Conservation (phyloP, 2,329 filamentous ascomycete genomes). For the Aspergillus piperis region DNA sequence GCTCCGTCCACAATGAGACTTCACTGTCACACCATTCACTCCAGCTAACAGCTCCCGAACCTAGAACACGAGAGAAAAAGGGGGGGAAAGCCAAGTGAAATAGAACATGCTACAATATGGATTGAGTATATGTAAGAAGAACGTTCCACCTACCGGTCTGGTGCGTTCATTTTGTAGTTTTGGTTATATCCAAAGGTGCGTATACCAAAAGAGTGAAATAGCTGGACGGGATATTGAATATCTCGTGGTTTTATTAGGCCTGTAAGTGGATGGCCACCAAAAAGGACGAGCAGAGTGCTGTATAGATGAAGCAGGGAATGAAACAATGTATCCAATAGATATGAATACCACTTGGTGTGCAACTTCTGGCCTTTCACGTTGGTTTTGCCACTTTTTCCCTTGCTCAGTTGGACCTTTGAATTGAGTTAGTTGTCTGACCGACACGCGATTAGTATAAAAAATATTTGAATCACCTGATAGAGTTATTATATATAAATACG, state of each 20-base stretch:
- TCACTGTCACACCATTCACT: background rate
- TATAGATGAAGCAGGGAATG: background rate
- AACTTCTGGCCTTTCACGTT: background rate
- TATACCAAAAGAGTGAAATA: constrained; percentile 6
- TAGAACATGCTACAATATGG: background rate
- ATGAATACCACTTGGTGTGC: background rate
- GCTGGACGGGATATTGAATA: background rate
- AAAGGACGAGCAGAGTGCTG: background rate
- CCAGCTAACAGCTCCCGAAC: background rate
- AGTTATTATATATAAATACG: background rate
- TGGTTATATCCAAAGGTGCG: background rate
- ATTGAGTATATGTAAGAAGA: background rate
- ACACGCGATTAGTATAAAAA: too few relatives aligned
- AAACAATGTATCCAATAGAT: background rate
- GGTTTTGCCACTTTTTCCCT: background rate
- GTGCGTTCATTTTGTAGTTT: constrained; percentile 50
- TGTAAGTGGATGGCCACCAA: background rate
- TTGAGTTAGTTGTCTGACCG: too few relatives aligned
- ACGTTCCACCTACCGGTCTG: constrained; percentile 41
- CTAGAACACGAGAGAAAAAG: background rate
- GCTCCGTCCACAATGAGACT: background rate
- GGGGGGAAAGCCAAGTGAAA: background rate
- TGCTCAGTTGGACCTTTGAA: background rate
- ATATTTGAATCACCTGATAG: background rate
- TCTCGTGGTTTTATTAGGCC: too few relatives aligned